Conservation (phyloP, 2,329 filamentous ascomycete species). For the Pestalotiopsis sp. region DNA sequence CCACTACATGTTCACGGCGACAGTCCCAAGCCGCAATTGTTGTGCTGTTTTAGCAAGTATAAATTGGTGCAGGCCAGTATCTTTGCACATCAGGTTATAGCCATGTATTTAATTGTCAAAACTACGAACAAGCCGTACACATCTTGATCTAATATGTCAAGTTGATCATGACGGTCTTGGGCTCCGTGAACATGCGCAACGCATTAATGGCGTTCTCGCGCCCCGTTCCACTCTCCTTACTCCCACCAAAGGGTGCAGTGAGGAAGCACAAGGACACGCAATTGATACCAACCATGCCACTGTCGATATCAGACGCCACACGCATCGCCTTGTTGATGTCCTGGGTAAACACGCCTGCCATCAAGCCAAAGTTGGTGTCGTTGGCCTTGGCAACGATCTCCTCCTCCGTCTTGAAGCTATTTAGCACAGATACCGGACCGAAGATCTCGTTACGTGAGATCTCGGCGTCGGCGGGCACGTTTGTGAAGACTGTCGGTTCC, state of each 20-base stretch:
- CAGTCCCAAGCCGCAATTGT: no score
- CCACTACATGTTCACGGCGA: no score
- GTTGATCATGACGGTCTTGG: slow-evolving; percentile 54
- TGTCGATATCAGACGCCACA: slow-evolving; percentile 58
- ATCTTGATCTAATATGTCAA: neutral
- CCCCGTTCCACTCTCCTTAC: slow-evolving; percentile 52
- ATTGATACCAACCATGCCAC: slow-evolving; percentile 74
- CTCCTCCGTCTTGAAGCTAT: slow-evolving; percentile 59
- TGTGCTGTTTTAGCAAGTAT: no score
- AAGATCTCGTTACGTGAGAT: slow-evolving; percentile 61
- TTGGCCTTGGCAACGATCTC: slow-evolving; percentile 59
- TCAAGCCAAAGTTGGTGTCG: slow-evolving; percentile 49
- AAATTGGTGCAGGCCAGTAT: no score
- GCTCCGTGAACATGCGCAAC: slow-evolving; percentile 50
- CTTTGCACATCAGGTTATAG: no score
- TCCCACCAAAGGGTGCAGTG: slow-evolving; percentile 51
- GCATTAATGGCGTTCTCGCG: slow-evolving; percentile 51
- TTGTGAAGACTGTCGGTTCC: slow-evolving; percentile 49
- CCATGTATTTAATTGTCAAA: neutral
- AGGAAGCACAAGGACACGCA: slow-evolving; percentile 41
- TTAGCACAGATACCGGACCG: slow-evolving; percentile 58
- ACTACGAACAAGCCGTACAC: neutral
- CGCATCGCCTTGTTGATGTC: slow-evolving; percentile 66
- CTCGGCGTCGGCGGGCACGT: slow-evolving; percentile 42
- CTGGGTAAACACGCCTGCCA: slow-evolving; percentile 59